Base-by-base conservation (phyloP, 2,329 filamentous ascomycete genomes). In the Ceratocystis cacaofunesta region DNA sequence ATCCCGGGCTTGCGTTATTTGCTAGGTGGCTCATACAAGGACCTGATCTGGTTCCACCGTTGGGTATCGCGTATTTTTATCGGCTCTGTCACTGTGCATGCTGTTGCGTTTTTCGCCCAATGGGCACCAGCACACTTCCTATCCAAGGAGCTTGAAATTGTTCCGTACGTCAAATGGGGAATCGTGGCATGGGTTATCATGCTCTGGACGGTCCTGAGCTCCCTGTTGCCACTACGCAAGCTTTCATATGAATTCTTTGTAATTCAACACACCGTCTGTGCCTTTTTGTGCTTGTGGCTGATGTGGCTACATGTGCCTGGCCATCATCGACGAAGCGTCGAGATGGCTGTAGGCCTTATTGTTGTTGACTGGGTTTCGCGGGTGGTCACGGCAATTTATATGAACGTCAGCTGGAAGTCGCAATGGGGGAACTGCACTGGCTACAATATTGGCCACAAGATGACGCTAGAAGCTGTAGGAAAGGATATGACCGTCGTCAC, bases 31-130 rank as follows among this genome's bases (percentile, higher is more conserved):
- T 84, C 85, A 67, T 84, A 89, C 71, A 86, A 89, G 74, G 79
- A 84, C 6, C 75, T 89, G 66, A 89, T 88, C 71, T 89, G 86
- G 86, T 74, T 89, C 64, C 87, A 90, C 70, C 80, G 87, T 67
- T 90, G 87, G 86, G 82, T 85, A 8, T 84, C 84, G 2, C 80
- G 87, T 66, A 86, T 84, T 65, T 82, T 89, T 75, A 80, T 89
- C 43, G 75, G 88, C 12, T 87, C 84, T 0, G 83, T 82, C 1
- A 85, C 85, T 0, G 79, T 89, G 3, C 87, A 90, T 70, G 85
- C 87, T 68, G 86, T 83, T 69, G 83, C 86, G 72, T 89, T 88
- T 72, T 85, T 85, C 74, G 76, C 76, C 1, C 80, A 85, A 70
- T 89, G 86, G 84, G 79, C 80, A 32, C 76, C 76, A 5, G 79